A percentile compares a stretch with the other conserved stretches of the same genome.
phyloP scores from a whole-genome alignment of 768 basidiomycete genomes.

The Candolleomyces aberdarensis region DNA sequence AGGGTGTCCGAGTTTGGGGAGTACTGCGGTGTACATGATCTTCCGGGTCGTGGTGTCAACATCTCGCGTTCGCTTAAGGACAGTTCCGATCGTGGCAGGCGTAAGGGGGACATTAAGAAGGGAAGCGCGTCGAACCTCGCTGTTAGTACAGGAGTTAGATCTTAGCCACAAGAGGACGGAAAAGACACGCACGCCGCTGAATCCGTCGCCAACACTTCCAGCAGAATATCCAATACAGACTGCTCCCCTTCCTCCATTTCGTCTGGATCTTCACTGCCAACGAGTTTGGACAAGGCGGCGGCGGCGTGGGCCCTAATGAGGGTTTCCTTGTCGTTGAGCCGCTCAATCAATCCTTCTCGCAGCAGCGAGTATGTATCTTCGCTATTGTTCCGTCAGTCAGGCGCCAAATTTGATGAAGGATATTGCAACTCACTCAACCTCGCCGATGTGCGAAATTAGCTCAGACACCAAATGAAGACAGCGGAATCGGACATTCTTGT shows the following conservation, averaged over 20 bases:
- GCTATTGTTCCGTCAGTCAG: slow-evolving; percentile 36
- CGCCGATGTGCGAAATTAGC: slow-evolving; percentile 80
- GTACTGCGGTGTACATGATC: slow-evolving; percentile 67
- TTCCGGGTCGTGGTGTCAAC: slow-evolving; percentile 78
- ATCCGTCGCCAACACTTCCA: slow-evolving; percentile 71
- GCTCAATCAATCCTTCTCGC: slow-evolving; percentile 64
- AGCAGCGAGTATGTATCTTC: slow-evolving; percentile 78
- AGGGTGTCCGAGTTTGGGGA: slow-evolving; percentile 60
- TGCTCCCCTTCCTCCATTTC: slow-evolving; percentile 47
- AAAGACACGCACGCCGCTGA: slow-evolving; percentile 48
- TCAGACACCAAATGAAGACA: slow-evolving; percentile 80
- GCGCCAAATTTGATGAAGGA: not conserved
- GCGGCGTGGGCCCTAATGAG: slow-evolving; percentile 82
- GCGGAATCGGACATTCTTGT: slow-evolving; percentile 84
- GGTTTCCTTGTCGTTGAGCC: slow-evolving; percentile 85
- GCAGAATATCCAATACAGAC: slow-evolving; percentile 61
- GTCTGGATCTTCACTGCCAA: slow-evolving; percentile 64
- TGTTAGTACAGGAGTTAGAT: slow-evolving; percentile 15
- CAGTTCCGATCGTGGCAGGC: slow-evolving; percentile 53
- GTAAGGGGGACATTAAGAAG: slow-evolving; percentile 73
- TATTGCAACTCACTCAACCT: slow-evolving; percentile 70
- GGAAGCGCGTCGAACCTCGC: slow-evolving; percentile 91
- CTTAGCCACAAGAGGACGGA: not conserved
- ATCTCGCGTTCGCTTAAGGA: slow-evolving; percentile 84
- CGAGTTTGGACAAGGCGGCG: slow-evolving; percentile 74